phyloP scores from a whole-genome alignment of 2,329 filamentous ascomycete genomes.

The Elsinoe perseae region DNA sequence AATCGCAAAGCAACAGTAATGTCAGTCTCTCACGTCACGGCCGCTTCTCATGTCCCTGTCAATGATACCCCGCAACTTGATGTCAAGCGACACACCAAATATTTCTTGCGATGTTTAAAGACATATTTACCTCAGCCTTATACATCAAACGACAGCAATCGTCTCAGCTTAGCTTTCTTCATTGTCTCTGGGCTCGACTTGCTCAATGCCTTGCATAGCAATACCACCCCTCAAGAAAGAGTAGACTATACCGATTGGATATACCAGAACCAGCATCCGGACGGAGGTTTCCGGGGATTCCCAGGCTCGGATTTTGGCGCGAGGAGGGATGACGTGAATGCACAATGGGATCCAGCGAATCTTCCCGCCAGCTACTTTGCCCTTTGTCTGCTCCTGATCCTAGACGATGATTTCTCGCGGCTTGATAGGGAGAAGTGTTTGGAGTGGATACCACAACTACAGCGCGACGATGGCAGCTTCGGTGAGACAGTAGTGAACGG shows the following conservation, averaged over 20 bases:
- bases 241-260: slow-evolving; percentile 64
- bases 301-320: slow-evolving; percentile 56
- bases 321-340: slow-evolving; percentile 44
- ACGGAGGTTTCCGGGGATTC: slow-evolving; percentile 82
- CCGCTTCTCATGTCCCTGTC: slow-evolving; percentile 1
- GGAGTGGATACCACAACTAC: slow-evolving; percentile 65
- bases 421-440: slow-evolving; percentile 63
- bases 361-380: slow-evolving; percentile 87
- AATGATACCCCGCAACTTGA: slow-evolving; percentile 16
- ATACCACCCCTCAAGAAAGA: slow-evolving; percentile 48
- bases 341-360: slow-evolving; percentile 66
- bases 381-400: slow-evolving; percentile 60
- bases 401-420: slow-evolving; percentile 53
- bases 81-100: slow-evolving; percentile 44
- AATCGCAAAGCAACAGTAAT: neutral
- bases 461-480: slow-evolving; percentile 81
- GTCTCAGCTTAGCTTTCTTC: slow-evolving; percentile 85
- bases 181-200: slow-evolving; percentile 78
- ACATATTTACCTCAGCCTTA: slow-evolving; percentile 70
- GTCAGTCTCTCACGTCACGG: neutral
- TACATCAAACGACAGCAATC: slow-evolving; percentile 80
- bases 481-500: slow-evolving; percentile 65
- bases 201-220: slow-evolving; percentile 55
- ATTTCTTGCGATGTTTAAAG: slow-evolving; percentile 85
- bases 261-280: slow-evolving; percentile 73